Conservation (phyloP, 2,329 filamentous ascomycete genomes). For the Stagonosporopsis rhizophila region DNA sequence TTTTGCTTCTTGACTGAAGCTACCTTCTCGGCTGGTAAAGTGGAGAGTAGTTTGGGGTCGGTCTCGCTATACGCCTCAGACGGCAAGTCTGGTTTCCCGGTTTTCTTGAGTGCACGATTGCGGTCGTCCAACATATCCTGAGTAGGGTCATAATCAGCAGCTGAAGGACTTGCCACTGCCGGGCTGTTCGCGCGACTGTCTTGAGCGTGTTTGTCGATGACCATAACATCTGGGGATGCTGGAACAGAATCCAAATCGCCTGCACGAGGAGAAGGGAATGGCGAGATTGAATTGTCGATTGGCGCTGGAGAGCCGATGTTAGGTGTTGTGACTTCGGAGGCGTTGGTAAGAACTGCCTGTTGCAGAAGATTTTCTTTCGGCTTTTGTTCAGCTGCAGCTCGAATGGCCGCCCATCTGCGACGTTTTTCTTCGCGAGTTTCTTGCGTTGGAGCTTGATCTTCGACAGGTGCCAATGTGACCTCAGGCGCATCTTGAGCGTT, state of each 20-base stretch:
- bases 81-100: slow-evolving; percentile 39
- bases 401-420: slow-evolving; percentile 44
- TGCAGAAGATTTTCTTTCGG: slow-evolving; percentile 71
- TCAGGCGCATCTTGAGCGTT: slow-evolving; percentile 29
- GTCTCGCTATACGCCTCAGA: slow-evolving; percentile 67
- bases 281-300: slow-evolving; percentile 44
- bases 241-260: slow-evolving; percentile 48
- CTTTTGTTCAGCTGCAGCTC: slow-evolving; percentile 48
- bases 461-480: slow-evolving; percentile 23
- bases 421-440: slow-evolving; percentile 45
- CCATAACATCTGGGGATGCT: slow-evolving; percentile 50
- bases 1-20: slow-evolving; percentile 50
- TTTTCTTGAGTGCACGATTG: slow-evolving; percentile 70
- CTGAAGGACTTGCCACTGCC: slow-evolving; percentile 75
- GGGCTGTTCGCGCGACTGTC: slow-evolving; percentile 44
- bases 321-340: slow-evolving; percentile 63
- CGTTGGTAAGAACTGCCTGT: slow-evolving; percentile 72
- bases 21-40: slow-evolving; percentile 53
- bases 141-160: slow-evolving; percentile 90
- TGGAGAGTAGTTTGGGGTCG: slow-evolving; percentile 60
- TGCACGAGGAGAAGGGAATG: slow-evolving; percentile 47
- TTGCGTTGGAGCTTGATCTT: slow-evolving; percentile 38
- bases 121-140: slow-evolving; percentile 87
- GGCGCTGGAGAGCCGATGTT: slow-evolving; percentile 53
- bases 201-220: slow-evolving; percentile 51